A percentile compares a stretch with the other conserved stretches of the same genome.
Evolutionary conservation across 495 filamentous ascomycete genomes (phyloP).

Genomic region (Astrothelium macrocarpum): DNA sequence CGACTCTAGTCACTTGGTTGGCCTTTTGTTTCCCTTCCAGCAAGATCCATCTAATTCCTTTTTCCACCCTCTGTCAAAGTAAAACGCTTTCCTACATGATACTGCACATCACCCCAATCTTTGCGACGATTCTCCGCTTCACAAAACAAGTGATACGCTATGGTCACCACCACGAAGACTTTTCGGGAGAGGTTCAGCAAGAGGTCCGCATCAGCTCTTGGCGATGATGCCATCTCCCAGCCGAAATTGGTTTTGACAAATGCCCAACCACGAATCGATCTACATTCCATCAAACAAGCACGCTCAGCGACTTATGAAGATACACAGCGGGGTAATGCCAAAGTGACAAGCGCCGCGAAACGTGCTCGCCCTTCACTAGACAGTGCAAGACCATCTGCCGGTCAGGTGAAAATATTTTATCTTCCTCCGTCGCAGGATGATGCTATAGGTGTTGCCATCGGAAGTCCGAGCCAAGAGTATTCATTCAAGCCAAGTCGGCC

Average conservation of each 20-base stretch:
- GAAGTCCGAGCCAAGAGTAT: neutral
- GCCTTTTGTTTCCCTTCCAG: neutral
- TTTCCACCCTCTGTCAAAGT: neutral
- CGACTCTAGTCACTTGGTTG: neutral
- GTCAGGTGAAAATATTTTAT: constrained; percentile 5
- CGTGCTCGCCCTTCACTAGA: neutral
- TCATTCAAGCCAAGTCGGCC: neutral
- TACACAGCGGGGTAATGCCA: neutral
- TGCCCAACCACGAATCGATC: neutral
- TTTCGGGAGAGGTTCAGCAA: neutral
- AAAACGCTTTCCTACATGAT: neutral
- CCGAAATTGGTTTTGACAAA: neutral
- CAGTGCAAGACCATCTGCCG: neutral
- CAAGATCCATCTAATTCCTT: constrained; percentile 2
- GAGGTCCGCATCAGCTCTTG: neutral
- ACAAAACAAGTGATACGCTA: neutral
- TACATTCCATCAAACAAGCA: neutral
- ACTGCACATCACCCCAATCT: neutral
- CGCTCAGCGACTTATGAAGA: neutral
- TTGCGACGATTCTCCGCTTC: neutral
- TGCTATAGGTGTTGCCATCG: neutral
- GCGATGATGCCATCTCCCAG: neutral
- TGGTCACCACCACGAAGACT: neutral
- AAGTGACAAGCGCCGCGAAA: neutral
- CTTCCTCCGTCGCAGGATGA: neutral